Evolutionary conservation across 768 basidiomycete genomes (phyloP).

Genomic region (Trametes gibbosa): DNA sequence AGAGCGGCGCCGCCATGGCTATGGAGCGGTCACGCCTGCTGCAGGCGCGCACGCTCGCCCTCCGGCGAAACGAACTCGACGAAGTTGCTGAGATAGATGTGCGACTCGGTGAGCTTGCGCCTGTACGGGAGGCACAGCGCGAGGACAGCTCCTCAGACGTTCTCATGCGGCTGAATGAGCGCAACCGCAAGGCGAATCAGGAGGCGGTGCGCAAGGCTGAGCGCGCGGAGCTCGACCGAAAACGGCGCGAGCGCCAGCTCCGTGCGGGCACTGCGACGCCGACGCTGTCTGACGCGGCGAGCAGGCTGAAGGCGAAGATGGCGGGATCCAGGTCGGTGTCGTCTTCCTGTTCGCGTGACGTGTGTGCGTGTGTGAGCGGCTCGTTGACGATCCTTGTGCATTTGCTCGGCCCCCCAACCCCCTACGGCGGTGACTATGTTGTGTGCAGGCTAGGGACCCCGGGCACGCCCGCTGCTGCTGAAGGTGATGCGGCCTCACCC

Average conservation of each 20-base stretch:
- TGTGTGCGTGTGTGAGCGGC: slow-evolving; percentile 13
- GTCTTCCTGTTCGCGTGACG: slow-evolving; percentile 4
- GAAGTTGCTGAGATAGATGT: slow-evolving; percentile 64
- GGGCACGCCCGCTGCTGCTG: slow-evolving; percentile 38
- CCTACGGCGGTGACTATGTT: slow-evolving; percentile 6
- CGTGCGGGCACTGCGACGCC: slow-evolving; percentile 40
- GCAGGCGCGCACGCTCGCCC: slow-evolving; percentile 71
- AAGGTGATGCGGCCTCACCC: slow-evolving; percentile 19
- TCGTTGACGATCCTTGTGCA: slow-evolving; percentile 14
- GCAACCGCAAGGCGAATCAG: slow-evolving; percentile 81
- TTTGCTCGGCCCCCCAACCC: background rate
- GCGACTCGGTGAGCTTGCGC: slow-evolving; percentile 38
- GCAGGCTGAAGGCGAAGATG: slow-evolving; percentile 61
- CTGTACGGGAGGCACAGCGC: slow-evolving; percentile 10
- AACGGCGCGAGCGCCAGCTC: slow-evolving; percentile 64
- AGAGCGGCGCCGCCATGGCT: slow-evolving; percentile 34
- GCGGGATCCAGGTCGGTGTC: slow-evolving; percentile 60
- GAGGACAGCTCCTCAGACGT: slow-evolving; percentile 41
- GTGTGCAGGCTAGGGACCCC: slow-evolving; percentile 36
- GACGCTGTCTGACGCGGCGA: slow-evolving; percentile 51
- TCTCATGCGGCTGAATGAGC: slow-evolving; percentile 82
- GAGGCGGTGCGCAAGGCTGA: slow-evolving; percentile 82
- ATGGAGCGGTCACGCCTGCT: slow-evolving; percentile 66
- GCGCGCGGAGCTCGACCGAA: slow-evolving; percentile 62
- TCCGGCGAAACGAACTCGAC: slow-evolving; percentile 64